Base-by-base conservation (phyloP, 2,329 filamentous ascomycete genomes). In the Scytalidium lignicola region DNA sequence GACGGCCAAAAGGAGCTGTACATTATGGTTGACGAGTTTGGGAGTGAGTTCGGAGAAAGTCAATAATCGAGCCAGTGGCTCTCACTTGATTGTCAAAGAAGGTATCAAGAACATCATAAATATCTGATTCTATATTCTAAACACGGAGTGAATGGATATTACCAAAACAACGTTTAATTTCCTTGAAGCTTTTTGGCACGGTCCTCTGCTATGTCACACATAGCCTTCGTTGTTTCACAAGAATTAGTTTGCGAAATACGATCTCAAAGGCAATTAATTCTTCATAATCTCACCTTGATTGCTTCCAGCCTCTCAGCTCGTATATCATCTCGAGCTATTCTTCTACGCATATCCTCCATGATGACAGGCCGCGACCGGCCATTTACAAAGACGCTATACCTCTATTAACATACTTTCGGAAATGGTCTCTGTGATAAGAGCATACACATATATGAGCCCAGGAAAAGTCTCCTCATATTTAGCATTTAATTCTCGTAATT, bases 121-220 rank as follows among this genome's bases (percentile, higher is more conserved):
- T n/a, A n/a, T n/a, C n/a, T n/a, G n/a, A n/a, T n/a, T 28, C 26
- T 28, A 28, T 28, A 13, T 7, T 28, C 7, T 28, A 7, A 7
- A 7, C 26, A 13, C 7, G 13, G 26, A 28, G 13, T 7, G 13
- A 28, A 13, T 28, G 26, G 26, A 7, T 28, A 13, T 7, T 28
- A 28, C 13, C 26, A 13, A 7, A 28, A 28, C 13, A 13, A 28
- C 13, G 26, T 28, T 37, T 37, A 37, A 62, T 62, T 9, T 52
- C 56, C 37, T 47, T 51, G 44, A 44, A 88, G 66, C 67, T 90
- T 95, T 26, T 68, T 66, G 1, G 85, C 88, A 44, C 91, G 79
- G 62, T 96, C 89, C 46, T 80, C 79, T 23, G 91, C 91, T 62
- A 96, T 96, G 60, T 90, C 87, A 62, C 89, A 90, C 88, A 96